Conservation (phyloP, 306 rosid genomes). For the Fagus crenata region DNA sequence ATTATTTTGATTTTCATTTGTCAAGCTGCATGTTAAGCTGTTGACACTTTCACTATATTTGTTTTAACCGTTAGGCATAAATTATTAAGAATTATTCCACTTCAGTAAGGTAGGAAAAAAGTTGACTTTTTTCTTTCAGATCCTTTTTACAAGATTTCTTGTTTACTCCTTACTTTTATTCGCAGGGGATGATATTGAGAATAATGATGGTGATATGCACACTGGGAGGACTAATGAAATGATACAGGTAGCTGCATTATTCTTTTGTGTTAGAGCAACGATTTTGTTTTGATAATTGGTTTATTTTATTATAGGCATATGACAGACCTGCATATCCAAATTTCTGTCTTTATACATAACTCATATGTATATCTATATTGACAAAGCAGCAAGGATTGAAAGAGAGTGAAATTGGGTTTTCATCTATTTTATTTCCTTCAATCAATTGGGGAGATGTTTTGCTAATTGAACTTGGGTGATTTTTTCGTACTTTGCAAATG, state of each 20-base stretch:
- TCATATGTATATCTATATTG: not conserved
- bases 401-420: not conserved
- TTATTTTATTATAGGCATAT: not conserved
- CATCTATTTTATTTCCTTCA: not conserved
- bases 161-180: conserved; percentile 18
- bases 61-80: not conserved
- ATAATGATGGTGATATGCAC: conserved; percentile 32
- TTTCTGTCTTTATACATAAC: not conserved
- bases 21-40: not conserved
- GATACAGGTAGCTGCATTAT: conserved; percentile 49
- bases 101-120: not conserved
- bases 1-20: not conserved
- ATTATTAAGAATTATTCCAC: not conserved
- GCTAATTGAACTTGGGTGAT: not conserved
- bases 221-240: conserved; percentile 35
- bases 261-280: not conserved
- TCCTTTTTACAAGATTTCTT: conserved; percentile 11
- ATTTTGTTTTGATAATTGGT: not conserved
- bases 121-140: conserved; percentile 12
- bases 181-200: conserved; percentile 61
- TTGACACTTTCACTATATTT: not conserved
- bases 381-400: not conserved
- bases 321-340: not conserved
- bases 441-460: not conserved
- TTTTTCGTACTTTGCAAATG: not conserved